These are phyloP conservation scores for Trichocomaceae sp. DNA, from an alignment of 2,329 filamentous ascomycete species.

Conservation along the genomic window DNA sequence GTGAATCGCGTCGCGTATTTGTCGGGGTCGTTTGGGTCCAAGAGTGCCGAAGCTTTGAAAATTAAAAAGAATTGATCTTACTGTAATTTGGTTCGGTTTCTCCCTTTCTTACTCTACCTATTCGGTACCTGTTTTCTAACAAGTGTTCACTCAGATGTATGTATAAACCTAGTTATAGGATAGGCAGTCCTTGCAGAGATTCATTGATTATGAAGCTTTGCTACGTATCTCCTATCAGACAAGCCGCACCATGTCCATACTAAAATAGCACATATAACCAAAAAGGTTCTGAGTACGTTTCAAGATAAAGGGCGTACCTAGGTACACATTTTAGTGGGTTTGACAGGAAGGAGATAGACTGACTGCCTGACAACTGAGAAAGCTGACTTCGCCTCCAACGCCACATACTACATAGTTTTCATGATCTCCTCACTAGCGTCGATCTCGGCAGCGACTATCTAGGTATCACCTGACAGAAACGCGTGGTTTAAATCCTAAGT, in stretches of 20 bases:
- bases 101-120: too few species aligned
- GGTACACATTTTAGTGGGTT: too few species aligned
- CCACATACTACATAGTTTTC: not conserved
- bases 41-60: constrained; percentile 21
- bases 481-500: not conserved
- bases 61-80: constrained; percentile 7
- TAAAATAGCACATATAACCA: not conserved
- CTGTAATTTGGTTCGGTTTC: not conserved
- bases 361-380: not conserved
- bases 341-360: not conserved
- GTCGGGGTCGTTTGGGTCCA: constrained; percentile 50
- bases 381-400: not conserved
- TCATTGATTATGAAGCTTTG: not conserved
- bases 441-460: not conserved
- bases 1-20: constrained; percentile 53
- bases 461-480: not conserved
- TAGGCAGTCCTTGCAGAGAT: not conserved
- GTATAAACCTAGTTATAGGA: not conserved
- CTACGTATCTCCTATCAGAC: not conserved
- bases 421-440: not conserved
- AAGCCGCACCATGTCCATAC: not conserved
- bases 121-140: too few species aligned
- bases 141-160: too few species aligned
- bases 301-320: too few species aligned
- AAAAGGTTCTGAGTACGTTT: not conserved